Evolutionary conservation across 169 alveolate species (phyloP), one percentile per base, ranked within the genome.

Genomic region (Pseudocohnilembus persalinus): DNA sequence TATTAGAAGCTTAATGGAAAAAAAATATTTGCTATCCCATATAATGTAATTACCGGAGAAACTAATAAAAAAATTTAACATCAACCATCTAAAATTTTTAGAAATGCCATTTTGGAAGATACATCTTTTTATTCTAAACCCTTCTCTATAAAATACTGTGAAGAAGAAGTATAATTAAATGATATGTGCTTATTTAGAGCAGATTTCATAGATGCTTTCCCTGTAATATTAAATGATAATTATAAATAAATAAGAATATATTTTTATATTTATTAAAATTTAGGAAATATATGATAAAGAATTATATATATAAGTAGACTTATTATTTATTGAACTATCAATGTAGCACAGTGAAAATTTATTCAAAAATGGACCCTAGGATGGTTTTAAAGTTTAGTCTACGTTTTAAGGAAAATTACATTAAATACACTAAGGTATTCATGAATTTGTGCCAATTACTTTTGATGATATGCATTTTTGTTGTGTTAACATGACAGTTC

Each of bases 181-280:
- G 93, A 89, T 79, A 85, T 89, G 85, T 89, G 93, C 30, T 83
- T 85, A 82, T 89, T 89, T 86, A 82, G 91, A 89, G 83, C 88
- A n/a, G 93, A 89, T 85, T 49, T 49, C 20, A 86, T 89, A 24
- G 91, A 89, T 20, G 32, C 82, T 11, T 88, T 75, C 75, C 84
- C 85, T 27, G 73, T 68, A 34, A 34, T 49, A 11, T 49, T 49
- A 49, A 11, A 49, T 11, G 68, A 49, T 49, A 11, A 11, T 20
- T 49, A 11, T 49, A 4, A 49, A 49, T 11, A 49, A 11, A 49
- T 11, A 11, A 49, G 4, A 49, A 49, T 11, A 49, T 49, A 49
- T 49, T 49, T 11, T 49, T 11, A 49, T 49, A 20, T 49, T 49
- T 49, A 11, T 49, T 11, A 11, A 49, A 11, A 49, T 49, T 49